Percentiles rank a stretch among this genome's conserved stretches.
Conservation (phyloP, 2,329 filamentous ascomycete species). For the Ophiognomonia clavigignenti-juglandacearum region DNA sequence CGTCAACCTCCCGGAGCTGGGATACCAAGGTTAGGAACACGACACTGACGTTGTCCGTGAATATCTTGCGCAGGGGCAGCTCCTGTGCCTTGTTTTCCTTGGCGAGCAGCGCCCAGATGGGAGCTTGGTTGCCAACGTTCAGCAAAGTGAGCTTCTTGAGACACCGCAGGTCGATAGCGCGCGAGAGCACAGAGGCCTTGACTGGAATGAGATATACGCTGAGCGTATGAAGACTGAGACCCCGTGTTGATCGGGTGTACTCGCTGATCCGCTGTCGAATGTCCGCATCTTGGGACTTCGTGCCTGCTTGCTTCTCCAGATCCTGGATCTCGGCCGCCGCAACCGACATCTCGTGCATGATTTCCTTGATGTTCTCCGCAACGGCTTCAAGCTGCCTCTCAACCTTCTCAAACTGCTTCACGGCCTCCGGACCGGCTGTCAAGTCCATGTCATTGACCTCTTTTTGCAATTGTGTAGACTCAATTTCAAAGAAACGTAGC, state of each 20-base stretch:
- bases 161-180: conserved; percentile 51
- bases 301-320: conserved; percentile 21
- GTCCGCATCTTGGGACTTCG: conserved; percentile 17
- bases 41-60: conserved; percentile 57
- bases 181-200: conserved; percentile 51
- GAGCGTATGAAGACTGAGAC: conserved; percentile 50
- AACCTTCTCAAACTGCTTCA: conserved; percentile 20
- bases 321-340: conserved; percentile 33
- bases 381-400: conserved; percentile 27
- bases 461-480: conserved; percentile 24
- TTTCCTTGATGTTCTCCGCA: conserved; percentile 27
- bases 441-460: conserved; percentile 26
- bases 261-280: conserved; percentile 33
- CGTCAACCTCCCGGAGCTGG: conserved; percentile 48
- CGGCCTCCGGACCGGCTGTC: conserved; percentile 9
- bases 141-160: conserved; percentile 56
- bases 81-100: conserved; percentile 48
- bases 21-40: conserved; percentile 50
- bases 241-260: conserved; percentile 55
- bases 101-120: conserved; percentile 53
- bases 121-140: conserved; percentile 57
- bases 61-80: conserved; percentile 52
- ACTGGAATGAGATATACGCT: conserved; percentile 56
- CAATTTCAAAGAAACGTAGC: conserved; percentile 27
- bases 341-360: conserved; percentile 29